Conservation (phyloP, 2,329 filamentous ascomycete species). For the Anthostomella pinea region DNA sequence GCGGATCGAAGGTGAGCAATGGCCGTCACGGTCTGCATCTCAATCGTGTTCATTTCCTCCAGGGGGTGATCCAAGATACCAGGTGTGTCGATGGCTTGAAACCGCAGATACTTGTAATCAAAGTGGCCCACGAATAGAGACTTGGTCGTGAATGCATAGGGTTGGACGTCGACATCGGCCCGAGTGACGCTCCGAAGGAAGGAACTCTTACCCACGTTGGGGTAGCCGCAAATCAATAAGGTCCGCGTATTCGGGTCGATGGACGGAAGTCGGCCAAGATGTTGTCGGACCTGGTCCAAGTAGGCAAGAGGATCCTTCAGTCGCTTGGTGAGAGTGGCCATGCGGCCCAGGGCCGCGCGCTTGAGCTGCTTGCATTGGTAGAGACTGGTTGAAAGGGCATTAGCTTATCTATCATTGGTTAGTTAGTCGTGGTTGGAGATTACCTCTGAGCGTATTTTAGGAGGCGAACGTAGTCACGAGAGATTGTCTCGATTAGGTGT, state of each 20-base stretch:
- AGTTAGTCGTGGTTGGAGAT: too few relatives aligned
- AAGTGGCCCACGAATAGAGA: constrained; percentile 96
- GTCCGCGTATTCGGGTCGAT: constrained; percentile 98
- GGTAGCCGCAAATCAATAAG: constrained; percentile 93
- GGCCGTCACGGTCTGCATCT: constrained; percentile 98
- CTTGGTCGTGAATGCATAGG: constrained; percentile 98
- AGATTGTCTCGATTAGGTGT: constrained; percentile 93
- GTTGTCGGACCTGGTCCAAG: constrained; percentile 94
- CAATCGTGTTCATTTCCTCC: constrained; percentile 99
- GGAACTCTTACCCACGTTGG: constrained; percentile 95
- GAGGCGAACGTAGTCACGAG: constrained; percentile 91
- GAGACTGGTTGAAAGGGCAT: too few relatives aligned
- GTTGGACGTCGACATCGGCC: constrained; percentile 95
- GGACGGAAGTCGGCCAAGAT: constrained; percentile 93
- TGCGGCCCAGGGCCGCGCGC: constrained; percentile 90
- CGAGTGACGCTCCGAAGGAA: constrained; percentile 90
- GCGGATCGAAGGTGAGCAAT: constrained; percentile 95
- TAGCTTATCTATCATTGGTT: too few relatives aligned
- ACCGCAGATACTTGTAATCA: constrained; percentile 87
- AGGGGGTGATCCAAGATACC: constrained; percentile 96
- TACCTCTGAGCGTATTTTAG: constrained; percentile 97
- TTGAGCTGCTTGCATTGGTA: constrained; percentile 99
- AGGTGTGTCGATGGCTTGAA: constrained; percentile 90
- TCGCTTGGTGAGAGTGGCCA: constrained; percentile 95
- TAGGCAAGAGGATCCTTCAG: constrained; percentile 94